A percentile compares a stretch with the other conserved stretches of the same genome.
Evolutionary conservation across 108 stramenopile species (phyloP).

Genomic region (Cylindrotheca closterium): DNA sequence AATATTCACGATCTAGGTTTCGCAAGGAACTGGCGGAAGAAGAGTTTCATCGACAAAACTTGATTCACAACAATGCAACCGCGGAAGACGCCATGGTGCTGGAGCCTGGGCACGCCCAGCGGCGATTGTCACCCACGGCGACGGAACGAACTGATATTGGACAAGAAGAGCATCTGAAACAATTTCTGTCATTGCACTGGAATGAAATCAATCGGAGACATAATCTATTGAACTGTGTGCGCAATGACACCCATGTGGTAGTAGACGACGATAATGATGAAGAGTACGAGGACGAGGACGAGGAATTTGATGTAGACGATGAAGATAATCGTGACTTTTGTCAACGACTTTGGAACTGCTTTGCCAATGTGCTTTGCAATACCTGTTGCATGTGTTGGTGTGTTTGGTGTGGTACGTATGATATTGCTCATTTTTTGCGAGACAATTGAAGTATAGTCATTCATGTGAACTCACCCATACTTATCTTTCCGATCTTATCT

Average conservation of each 20-base stretch:
- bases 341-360: neutral
- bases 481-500: conserved; percentile 36
- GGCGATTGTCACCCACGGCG: no score
- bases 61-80: no score
- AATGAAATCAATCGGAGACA: neutral
- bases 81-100: no score
- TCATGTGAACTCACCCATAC: conserved; percentile 41
- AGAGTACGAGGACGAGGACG: no score
- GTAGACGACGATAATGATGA: no score
- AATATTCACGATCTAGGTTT: neutral
- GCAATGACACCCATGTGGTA: neutral
- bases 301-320: neutral
- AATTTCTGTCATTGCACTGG: no score
- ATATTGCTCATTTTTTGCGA: no score
- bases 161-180: no score
- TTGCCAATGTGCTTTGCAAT: neutral
- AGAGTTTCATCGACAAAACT: neutral
- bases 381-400: neutral
- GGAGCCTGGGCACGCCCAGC: no score
- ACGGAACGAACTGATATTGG: no score
- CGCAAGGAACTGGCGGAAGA: neutral
- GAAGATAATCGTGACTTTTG: neutral
- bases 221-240: neutral
- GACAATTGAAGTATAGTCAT: conserved; percentile 14
- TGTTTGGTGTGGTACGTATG: conserved; percentile 37